Conservation (phyloP, 2,329 filamentous ascomycete genomes). For the Colletotrichum somersetense region DNA sequence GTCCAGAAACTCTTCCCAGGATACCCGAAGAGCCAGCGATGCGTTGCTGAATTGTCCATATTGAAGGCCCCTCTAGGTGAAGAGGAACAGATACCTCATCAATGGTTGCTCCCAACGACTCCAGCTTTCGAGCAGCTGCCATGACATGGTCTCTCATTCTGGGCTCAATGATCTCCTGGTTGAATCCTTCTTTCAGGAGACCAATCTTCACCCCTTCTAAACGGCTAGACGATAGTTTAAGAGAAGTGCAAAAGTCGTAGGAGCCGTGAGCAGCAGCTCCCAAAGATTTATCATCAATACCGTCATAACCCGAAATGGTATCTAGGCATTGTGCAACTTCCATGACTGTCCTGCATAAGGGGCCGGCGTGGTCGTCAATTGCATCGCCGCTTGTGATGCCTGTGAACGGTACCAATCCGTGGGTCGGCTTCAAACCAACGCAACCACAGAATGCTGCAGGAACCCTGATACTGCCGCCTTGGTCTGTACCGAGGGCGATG, state of each 20-base stretch:
- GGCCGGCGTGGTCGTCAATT: slow-evolving; percentile 64
- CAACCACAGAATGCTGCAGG: slow-evolving; percentile 56
- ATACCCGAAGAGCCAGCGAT: slow-evolving; percentile 58
- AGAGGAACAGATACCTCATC: slow-evolving; percentile 64
- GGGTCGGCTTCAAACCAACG: slow-evolving; percentile 65
- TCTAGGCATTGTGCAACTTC: slow-evolving; percentile 59
- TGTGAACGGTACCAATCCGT: slow-evolving; percentile 64
- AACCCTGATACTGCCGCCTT: slow-evolving; percentile 61
- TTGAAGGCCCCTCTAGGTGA: slow-evolving; percentile 60
- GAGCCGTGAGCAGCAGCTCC: slow-evolving; percentile 49
- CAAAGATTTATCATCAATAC: slow-evolving; percentile 60
- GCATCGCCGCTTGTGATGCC: slow-evolving; percentile 62
- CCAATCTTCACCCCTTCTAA: slow-evolving; percentile 56
- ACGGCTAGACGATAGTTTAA: slow-evolving; percentile 41
- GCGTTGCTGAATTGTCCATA: slow-evolving; percentile 64
- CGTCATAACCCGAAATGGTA: slow-evolving; percentile 61
- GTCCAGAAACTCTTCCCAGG: slow-evolving; percentile 58
- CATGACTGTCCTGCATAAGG: slow-evolving; percentile 55
- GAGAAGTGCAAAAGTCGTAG: slow-evolving; percentile 45
- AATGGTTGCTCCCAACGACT: slow-evolving; percentile 61
- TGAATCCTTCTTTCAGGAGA: slow-evolving; percentile 59
- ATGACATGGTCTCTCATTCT: slow-evolving; percentile 57
- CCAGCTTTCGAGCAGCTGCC: slow-evolving; percentile 56
- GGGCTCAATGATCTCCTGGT: slow-evolving; percentile 53
- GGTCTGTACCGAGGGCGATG: slow-evolving; percentile 61